These are phyloP conservation scores for Akebia trifoliata DNA, from an alignment of 164 flowering plant genomes.

Conservation along the genomic window DNA sequence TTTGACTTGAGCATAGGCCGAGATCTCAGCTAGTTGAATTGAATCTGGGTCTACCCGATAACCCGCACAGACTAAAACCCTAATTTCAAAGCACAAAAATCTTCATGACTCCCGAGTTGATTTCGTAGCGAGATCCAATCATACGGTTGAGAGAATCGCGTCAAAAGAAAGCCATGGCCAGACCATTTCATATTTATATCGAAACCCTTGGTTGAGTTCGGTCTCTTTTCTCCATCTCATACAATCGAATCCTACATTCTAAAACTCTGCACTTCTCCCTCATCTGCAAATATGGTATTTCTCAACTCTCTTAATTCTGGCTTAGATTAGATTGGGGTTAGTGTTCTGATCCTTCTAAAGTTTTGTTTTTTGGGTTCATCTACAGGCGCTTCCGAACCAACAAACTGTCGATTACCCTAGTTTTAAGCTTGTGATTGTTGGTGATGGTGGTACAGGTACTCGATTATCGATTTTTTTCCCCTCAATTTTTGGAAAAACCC, in stretches of 20 bases:
- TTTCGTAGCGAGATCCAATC: slow-evolving; percentile 1
- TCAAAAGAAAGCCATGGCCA: slow-evolving; percentile 4
- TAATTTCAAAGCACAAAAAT: no score
- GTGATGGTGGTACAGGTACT: slow-evolving; percentile 72
- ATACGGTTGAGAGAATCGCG: slow-evolving; percentile 6
- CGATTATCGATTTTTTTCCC: background rate
- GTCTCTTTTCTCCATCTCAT: background rate
- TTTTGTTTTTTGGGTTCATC: background rate
- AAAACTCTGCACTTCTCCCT: background rate
- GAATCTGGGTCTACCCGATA: no score
- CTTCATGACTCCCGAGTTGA: no score
- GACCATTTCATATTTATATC: background rate
- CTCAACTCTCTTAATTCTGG: background rate
- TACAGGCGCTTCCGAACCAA: slow-evolving; percentile 66
- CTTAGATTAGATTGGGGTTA: background rate
- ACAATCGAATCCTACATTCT: background rate
- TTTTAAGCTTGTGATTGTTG: slow-evolving; percentile 78
- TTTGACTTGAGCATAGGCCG: no score
- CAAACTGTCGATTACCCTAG: slow-evolving; percentile 70
- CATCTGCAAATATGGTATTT: slow-evolving; percentile 1
- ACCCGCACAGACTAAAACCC: no score
- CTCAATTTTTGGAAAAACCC: background rate
- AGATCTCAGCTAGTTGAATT: no score
- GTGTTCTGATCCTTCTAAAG: background rate
- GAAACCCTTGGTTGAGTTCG: no score